A percentile compares a stretch with the other conserved stretches of the same genome.
Evolutionary conservation across 2,329 filamentous ascomycete genomes (phyloP).

Genomic region (Eutypa lata): DNA sequence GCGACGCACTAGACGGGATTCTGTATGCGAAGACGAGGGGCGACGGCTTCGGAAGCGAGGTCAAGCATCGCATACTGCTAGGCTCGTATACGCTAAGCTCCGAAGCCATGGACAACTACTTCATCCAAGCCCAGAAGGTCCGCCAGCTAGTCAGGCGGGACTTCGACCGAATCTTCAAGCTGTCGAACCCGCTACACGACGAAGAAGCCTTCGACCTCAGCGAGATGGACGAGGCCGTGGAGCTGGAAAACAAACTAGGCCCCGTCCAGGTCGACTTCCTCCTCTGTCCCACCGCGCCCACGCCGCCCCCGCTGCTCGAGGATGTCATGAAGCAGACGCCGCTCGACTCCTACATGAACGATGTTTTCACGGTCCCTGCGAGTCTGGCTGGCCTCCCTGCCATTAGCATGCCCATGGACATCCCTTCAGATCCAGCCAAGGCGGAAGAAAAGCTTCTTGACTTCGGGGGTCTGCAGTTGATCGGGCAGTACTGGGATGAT

Average conservation of each 20-base stretch:
- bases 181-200: conserved; percentile 65
- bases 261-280: conserved; percentile 76
- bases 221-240: conserved; percentile 53
- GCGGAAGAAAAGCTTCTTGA: conserved; percentile 34
- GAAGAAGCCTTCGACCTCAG: conserved; percentile 53
- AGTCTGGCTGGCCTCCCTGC: conserved; percentile 89
- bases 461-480: conserved; percentile 66
- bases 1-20: conserved; percentile 56
- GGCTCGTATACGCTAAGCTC: conserved; percentile 90
- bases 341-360: conserved; percentile 84
- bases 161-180: conserved; percentile 75
- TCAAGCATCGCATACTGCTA: conserved; percentile 80
- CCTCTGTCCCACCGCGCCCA: conserved; percentile 82
- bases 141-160: conserved; percentile 80
- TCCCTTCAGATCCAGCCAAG: conserved; percentile 26
- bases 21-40: conserved; percentile 77
- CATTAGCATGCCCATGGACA: conserved; percentile 70
- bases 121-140: conserved; percentile 87
- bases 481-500: conserved; percentile 81
- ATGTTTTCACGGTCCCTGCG: conserved; percentile 93
- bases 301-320: conserved; percentile 63
- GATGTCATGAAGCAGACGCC: conserved; percentile 53
- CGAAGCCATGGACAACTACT: conserved; percentile 92
- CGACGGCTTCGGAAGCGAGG: conserved; percentile 76
- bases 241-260: conserved; percentile 53